Evolutionary conservation across 1,139 yeast species (phyloP).

Genomic region (Zygosaccharomyces sapae): DNA sequence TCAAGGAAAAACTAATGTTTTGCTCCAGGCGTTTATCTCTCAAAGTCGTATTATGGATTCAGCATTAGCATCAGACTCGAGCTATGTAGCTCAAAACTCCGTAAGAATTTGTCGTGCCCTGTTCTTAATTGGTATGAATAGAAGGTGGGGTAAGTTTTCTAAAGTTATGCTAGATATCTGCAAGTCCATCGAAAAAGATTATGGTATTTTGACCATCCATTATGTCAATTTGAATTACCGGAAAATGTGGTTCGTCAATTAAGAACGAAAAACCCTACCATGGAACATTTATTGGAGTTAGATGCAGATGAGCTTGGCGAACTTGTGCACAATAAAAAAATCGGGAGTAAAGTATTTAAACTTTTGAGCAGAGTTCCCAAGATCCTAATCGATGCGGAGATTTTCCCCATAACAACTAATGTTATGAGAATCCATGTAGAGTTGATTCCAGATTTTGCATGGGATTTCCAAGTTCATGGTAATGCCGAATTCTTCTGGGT

Average conservation of each 20-base stretch:
- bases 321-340: slow-evolving; percentile 70
- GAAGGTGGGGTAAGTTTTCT: slow-evolving; percentile 85
- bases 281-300: slow-evolving; percentile 72
- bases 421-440: slow-evolving; percentile 77
- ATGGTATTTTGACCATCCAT: slow-evolving; percentile 91
- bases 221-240: slow-evolving; percentile 80
- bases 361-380: slow-evolving; percentile 71
- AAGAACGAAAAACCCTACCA: slow-evolving; percentile 59
- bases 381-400: slow-evolving; percentile 67
- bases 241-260: slow-evolving; percentile 60
- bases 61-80: slow-evolving; percentile 78
- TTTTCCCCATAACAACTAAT: slow-evolving; percentile 84
- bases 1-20: slow-evolving; percentile 81
- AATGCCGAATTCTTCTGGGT: slow-evolving; percentile 88
- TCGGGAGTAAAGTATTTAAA: slow-evolving; percentile 63
- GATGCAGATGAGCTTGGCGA: slow-evolving; percentile 79
- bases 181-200: slow-evolving; percentile 76
- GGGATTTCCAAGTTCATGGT: slow-evolving; percentile 84
- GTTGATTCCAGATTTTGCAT: slow-evolving; percentile 69
- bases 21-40: slow-evolving; percentile 85
- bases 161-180: slow-evolving; percentile 73
- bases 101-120: slow-evolving; percentile 90
- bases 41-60: slow-evolving; percentile 69
- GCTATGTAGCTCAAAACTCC: slow-evolving; percentile 93
- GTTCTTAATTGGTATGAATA: slow-evolving; percentile 75